Base-by-base conservation (phyloP, 768 basidiomycete genomes). In the Rhodotorula toruloides region DNA sequence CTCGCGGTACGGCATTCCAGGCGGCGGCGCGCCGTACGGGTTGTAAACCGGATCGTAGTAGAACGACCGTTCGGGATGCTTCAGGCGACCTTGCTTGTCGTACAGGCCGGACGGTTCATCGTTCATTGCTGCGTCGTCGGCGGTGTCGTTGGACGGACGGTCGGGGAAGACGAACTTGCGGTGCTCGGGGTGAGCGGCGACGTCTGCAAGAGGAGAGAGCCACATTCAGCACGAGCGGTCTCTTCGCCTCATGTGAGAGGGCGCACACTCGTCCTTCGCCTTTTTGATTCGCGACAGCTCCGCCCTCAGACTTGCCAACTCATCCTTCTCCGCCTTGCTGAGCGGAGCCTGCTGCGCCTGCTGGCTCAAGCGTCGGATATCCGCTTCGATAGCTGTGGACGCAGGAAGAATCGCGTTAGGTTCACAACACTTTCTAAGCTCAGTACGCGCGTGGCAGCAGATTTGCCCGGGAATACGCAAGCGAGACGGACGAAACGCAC, bases 11-110 rank as follows among this genome's bases (percentile, higher is more conserved):
- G 90, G 91, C 91, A 96, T 90, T 12, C 94, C 94, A 19, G 93
- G 94, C 47, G 93, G 93, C 27, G 93, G 86, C 25, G 91, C 89
- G 36, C 92, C 93, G 75, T 82, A 92, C 31, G 91, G 91, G 76
- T 98, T 98, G 84, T 93, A 86, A 47, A 91, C 83, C 36, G 89
- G 84, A 73, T 98, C 89, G 79, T 91, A 97, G 77, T 94, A 97
- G 42, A 93, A 81, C 77, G 89, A 91, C 71, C 79, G 78, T 50
- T 62, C 67, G n/a, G 71, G 72, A 53, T 69, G 68, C 67, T 81
- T 80, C 50, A 81, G 80, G 49, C 76, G 79, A 25, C 80, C 80
- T 19, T 77, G 75, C 36, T 76, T 73, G 63, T 72, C 64, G 43
- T 72, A 68, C 46, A 63, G 39, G 1, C 65, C 63, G 2, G 25